A percentile compares a stretch with the other conserved stretches of the same genome.
Conservation (phyloP, 805 yeast species). For the Candida insectorum region DNA sequence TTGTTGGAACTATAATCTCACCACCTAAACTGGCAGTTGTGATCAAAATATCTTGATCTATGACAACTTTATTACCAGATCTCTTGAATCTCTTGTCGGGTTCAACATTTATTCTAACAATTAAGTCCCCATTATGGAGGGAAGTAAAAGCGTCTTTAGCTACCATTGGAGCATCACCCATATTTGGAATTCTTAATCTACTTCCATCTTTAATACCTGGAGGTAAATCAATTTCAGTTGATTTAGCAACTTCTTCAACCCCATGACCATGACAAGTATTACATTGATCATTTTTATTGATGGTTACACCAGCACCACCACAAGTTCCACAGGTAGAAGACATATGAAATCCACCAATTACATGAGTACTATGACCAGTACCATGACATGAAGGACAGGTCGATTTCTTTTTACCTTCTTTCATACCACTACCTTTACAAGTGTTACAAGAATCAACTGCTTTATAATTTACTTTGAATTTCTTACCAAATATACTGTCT, state of each 20-base stretch:
- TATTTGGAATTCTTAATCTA: slow-evolving; percentile 76
- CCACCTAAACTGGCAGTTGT: slow-evolving; percentile 98
- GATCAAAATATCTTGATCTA: slow-evolving; percentile 70
- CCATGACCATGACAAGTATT: slow-evolving; percentile 86
- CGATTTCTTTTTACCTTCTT: slow-evolving; percentile 65
- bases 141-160: slow-evolving; percentile 69
- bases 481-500: slow-evolving; percentile 82
- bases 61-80: slow-evolving; percentile 61
- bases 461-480: slow-evolving; percentile 62
- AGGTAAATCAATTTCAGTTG: slow-evolving; percentile 83
- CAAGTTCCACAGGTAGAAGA: slow-evolving; percentile 87
- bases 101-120: slow-evolving; percentile 73
- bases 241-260: slow-evolving; percentile 60
- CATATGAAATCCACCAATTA: slow-evolving; percentile 94
- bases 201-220: slow-evolving; percentile 86
- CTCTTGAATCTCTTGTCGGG: slow-evolving; percentile 72
- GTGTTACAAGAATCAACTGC: slow-evolving; percentile 74
- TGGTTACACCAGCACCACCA: slow-evolving; percentile 82
- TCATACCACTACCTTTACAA: slow-evolving; percentile 85
- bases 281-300: slow-evolving; percentile 70
- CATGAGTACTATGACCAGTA: slow-evolving; percentile 84
- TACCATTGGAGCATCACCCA: slow-evolving; percentile 83
- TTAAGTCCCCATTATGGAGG: slow-evolving; percentile 80
- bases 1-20: slow-evolving; percentile 82
- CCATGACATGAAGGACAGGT: slow-evolving; percentile 92